phyloP scores from a whole-genome alignment of 805 yeast species.

The Babjeviella inositovora region DNA sequence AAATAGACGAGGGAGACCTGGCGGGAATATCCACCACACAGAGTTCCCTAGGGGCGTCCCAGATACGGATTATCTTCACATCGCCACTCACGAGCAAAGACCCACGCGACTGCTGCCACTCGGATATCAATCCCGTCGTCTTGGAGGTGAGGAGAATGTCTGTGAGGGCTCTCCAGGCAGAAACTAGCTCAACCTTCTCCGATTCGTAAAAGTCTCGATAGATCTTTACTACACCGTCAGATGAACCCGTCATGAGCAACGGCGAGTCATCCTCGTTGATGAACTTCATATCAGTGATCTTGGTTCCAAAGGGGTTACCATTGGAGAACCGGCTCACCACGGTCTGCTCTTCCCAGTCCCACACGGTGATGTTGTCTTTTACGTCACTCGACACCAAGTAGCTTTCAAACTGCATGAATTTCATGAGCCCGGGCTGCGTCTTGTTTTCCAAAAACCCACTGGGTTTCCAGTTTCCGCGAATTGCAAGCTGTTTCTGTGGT shows the following conservation, averaged over 20 bases:
- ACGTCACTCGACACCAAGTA: slow-evolving; percentile 70
- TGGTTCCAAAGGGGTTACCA: slow-evolving; percentile 77
- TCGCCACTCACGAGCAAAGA: slow-evolving; percentile 87
- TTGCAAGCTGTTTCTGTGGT: slow-evolving; percentile 69
- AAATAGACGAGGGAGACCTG: slow-evolving; percentile 75
- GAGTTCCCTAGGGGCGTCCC: slow-evolving; percentile 95
- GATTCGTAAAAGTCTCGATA: slow-evolving; percentile 58
- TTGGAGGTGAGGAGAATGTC: slow-evolving; percentile 71
- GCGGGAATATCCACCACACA: slow-evolving; percentile 84
- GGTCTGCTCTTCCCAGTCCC: slow-evolving; percentile 69
- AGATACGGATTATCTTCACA: slow-evolving; percentile 74
- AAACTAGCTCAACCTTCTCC: slow-evolving; percentile 41
- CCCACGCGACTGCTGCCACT: slow-evolving; percentile 96
- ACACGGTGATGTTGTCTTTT: slow-evolving; percentile 66
- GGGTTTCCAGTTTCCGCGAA: slow-evolving; percentile 76
- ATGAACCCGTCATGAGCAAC: slow-evolving; percentile 70
- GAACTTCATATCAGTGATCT: slow-evolving; percentile 72
- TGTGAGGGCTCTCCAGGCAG: slow-evolving; percentile 89
- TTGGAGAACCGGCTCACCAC: slow-evolving; percentile 59
- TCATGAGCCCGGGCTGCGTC: slow-evolving; percentile 65
- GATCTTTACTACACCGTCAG: slow-evolving; percentile 87
- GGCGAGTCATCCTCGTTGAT: slow-evolving; percentile 90
- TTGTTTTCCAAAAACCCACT: slow-evolving; percentile 45
- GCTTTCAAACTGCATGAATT: slow-evolving; percentile 84
- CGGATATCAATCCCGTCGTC: slow-evolving; percentile 72